Conservation (phyloP, 495 filamentous ascomycete genomes). For the Aspergillus sparsus region DNA sequence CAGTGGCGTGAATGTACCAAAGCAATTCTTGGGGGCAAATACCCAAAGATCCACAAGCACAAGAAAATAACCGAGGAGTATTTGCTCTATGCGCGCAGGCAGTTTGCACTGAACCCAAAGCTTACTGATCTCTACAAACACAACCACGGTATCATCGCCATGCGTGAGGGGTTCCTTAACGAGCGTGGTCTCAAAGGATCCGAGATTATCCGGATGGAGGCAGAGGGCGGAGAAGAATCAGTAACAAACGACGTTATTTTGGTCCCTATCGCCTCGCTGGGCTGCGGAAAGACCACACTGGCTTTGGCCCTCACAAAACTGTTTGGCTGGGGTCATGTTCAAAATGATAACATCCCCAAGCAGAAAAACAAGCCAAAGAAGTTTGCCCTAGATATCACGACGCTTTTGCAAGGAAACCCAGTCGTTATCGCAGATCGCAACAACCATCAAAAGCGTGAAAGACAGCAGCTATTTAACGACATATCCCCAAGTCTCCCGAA, state of each 20-base stretch:
- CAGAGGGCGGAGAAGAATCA: slow-evolving; percentile 40
- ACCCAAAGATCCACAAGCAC: slow-evolving; percentile 82
- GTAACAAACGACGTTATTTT: slow-evolving; percentile 69
- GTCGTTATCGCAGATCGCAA: slow-evolving; percentile 93
- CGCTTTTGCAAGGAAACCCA: slow-evolving; percentile 56
- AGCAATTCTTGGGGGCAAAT: slow-evolving; percentile 72
- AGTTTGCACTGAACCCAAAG: slow-evolving; percentile 63
- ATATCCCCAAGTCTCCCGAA: slow-evolving; percentile 58
- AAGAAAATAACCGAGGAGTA: slow-evolving; percentile 89
- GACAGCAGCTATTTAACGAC: slow-evolving; percentile 83
- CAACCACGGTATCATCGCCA: slow-evolving; percentile 94
- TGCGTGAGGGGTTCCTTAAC: slow-evolving; percentile 83
- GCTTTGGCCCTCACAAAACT: slow-evolving; percentile 78
- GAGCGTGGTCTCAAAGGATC: slow-evolving; percentile 80
- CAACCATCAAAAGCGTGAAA: slow-evolving; percentile 85
- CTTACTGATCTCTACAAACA: slow-evolving; percentile 67
- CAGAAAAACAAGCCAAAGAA: slow-evolving; percentile 66
- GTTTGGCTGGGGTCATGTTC: slow-evolving; percentile 91
- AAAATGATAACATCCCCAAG: slow-evolving; percentile 94
- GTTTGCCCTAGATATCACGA: slow-evolving; percentile 68
- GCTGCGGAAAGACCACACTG: slow-evolving; percentile 95
- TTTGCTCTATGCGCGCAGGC: slow-evolving; percentile 72
- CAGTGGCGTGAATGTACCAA: slow-evolving; percentile 99
- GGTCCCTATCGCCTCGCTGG: slow-evolving; percentile 85
- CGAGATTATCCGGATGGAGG: slow-evolving; percentile 73